Evolutionary conservation across 129 eudicot species (phyloP), one percentile per base, ranked within the genome.

Genomic region (Sambucus nigra): DNA sequence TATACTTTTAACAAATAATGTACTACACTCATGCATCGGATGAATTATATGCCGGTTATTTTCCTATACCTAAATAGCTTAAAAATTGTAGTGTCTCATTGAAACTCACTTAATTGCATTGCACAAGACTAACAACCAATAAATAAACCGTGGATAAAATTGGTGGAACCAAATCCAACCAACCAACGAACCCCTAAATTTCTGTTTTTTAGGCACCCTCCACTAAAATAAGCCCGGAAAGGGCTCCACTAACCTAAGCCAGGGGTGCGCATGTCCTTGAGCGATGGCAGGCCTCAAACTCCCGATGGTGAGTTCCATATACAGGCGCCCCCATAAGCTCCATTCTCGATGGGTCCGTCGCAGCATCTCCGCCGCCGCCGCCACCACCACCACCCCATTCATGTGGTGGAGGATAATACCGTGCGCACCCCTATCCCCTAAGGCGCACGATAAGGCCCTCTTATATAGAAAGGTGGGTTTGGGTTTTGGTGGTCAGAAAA

Each of bases 401-500:
- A 3, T 18, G 20, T 18, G 48, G 59, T 46, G 63, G 13, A 55
- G 50, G 27, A 40, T 50, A 33, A 56, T 58, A 27, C 24, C 69
- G 28, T 55, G 56, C 65, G 60, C 58, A 25, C 26, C 76, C 0
- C 48, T 15, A 7, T 18, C 6, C 17, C 48, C 46, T 14, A 13
- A 13, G 46, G 46, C 16, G 46, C 16, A 42, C 48, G 48, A n/a
- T 42, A 42, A n/a, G 19, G n/a, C 48, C 48, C n/a, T n/a, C n/a
- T 13, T 2, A 13, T 6, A 14, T n/a, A 53, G 49, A 57, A 63
- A 28, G 5, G 44, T 74, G 70, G 87, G 82, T 74, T 44, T 74
- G 70, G 87, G 82, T 74, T 75, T 75, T 72, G 73, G 79, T 53
- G 69, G 81, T 14, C 45, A 48, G 23, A 57, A 47, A 26, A 24